Evolutionary conservation across 208 protist genomes (phyloP), one percentile per base, ranked within the genome.

Genomic region (Trichomonas tenax): DNA sequence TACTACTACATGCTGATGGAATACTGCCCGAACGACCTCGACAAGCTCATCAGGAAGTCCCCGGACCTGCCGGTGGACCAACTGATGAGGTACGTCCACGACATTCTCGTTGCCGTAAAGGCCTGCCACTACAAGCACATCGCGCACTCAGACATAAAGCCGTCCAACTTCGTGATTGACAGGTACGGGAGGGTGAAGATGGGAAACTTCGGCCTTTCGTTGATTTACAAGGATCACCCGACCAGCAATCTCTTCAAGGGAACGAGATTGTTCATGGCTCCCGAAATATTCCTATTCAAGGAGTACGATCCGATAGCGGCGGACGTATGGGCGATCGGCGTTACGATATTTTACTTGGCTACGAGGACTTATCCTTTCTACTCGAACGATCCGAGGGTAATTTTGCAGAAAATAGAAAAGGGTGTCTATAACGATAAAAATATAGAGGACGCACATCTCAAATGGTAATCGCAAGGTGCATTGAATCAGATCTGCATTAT

Each of bases 71-170:
- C 58, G 26, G 11, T 21, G 2, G 58, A 72, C 2, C 4, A n/a
- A 6, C 2, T 72, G 26, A 72, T 72, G 58, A 8, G 58, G 11
- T 72, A 72, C 26, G 11, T 2, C 2, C 58, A 72, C 26, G 58
- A 98, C 93, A 95, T 98, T 15, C 96, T 63, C 45, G 34, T 98
- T 9, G 97, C 97, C 21, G 34, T 98, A 0, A 97, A 98, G 58
- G 96, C 98, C 38, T 82, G 97, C 26, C 97, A 98, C 93, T 97
- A 97, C 26, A 86, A 95, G 0, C 97, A 97, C 36, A 97, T 98
- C 44, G 89, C 98, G 14, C 97, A 98, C 90, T 96, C 97, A n/a
- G 97, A 98, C 63, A 40, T 98, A 34, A 93, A 96, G n/a, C 81
- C 81, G 41, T 41, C 34, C 11, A 84, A 84, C n/a, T 84, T 84